Evolutionary conservation across 495 filamentous ascomycete genomes (phyloP).

Genomic region (Podospora bellae-mahoneyi): DNA sequence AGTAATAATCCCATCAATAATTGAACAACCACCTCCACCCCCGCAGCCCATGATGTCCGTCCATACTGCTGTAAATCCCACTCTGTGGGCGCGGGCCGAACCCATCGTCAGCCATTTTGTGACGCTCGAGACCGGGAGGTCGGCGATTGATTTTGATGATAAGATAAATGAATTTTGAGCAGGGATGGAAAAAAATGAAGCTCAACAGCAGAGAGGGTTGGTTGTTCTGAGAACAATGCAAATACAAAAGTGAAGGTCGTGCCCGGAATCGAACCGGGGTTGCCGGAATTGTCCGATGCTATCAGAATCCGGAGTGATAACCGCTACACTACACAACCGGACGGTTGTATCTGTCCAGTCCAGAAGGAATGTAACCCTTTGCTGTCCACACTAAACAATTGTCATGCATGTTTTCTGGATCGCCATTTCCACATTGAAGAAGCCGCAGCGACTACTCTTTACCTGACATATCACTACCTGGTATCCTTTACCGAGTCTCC

Average conservation of each 20-base stretch:
- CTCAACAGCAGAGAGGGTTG: neutral
- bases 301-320: constrained; percentile 7
- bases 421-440: no score
- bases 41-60: constrained; percentile 49
- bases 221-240: neutral
- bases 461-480: no score
- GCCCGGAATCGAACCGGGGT: constrained; percentile 28
- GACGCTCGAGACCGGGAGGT: neutral
- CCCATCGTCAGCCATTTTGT: neutral
- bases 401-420: neutral
- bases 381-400: neutral
- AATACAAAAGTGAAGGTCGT: constrained; percentile 15
- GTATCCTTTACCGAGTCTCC: neutral
- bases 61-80: constrained; percentile 51
- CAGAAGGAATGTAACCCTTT: neutral
- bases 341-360: neutral
- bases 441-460: no score
- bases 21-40: constrained; percentile 70
- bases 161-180: neutral
- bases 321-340: constrained; percentile 20
- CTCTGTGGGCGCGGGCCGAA: constrained; percentile 38
- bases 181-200: neutral
- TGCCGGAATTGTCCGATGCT: neutral
- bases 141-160: neutral
- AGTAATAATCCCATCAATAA: constrained; percentile 52